Conservation (phyloP, 192 early-diverging fungal genomes). For the Diversispora epigaea region DNA sequence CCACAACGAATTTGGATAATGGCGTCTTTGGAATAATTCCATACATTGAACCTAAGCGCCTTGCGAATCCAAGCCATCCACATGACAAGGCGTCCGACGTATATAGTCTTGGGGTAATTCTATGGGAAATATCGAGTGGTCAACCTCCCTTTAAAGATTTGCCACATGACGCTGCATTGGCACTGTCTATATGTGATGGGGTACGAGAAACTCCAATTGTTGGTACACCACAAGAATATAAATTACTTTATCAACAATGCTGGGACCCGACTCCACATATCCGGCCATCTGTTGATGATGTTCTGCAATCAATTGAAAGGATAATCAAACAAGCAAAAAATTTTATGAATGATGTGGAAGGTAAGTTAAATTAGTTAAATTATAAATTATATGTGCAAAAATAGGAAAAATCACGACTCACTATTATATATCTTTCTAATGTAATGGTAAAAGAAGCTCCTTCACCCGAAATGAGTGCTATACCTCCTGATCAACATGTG, state of each 20-base stretch:
- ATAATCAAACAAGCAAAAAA: too few species aligned
- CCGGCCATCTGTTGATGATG: conserved; percentile 32
- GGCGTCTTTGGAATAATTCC: neutral
- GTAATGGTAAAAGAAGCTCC: too few species aligned
- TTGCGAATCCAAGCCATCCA: neutral
- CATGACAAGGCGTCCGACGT: conserved; percentile 31
- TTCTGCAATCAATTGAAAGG: conserved; percentile 25
- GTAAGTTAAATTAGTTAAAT: too few species aligned
- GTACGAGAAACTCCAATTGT: conserved; percentile 38
- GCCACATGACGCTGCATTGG: conserved; percentile 35
- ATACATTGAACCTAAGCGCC: conserved; percentile 17
- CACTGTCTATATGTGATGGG: conserved; percentile 40
- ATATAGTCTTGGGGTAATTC: conserved; percentile 40
- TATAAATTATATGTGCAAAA: too few species aligned
- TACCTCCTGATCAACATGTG: too few species aligned
- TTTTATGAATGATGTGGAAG: too few species aligned
- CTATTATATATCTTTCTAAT: too few species aligned
- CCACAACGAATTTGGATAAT: neutral
- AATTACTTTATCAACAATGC: conserved; percentile 38
- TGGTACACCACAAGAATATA: conserved; percentile 40
- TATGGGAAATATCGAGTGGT: conserved; percentile 45
- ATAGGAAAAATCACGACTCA: too few species aligned
- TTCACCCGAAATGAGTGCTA: too few species aligned
- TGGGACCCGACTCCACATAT: conserved; percentile 37
- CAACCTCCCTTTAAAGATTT: conserved; percentile 38